These are phyloP conservation scores for Metschnikowia bowlesiae DNA, from an alignment of 805 yeast species.

Conservation along the genomic window DNA sequence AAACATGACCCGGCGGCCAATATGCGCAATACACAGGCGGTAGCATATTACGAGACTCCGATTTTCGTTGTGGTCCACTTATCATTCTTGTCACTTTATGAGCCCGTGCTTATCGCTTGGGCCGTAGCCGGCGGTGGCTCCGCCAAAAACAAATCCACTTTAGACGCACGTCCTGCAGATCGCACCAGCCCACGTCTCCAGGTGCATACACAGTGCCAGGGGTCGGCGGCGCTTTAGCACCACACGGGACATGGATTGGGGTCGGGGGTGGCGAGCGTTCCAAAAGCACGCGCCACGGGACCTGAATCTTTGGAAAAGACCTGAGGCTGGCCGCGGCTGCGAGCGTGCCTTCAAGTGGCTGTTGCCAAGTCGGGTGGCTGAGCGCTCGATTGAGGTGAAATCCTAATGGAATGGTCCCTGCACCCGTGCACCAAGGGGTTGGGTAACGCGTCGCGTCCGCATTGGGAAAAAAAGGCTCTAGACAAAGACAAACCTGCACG, in stretches of 20 bases:
- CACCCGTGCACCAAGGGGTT: neutral
- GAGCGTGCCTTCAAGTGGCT: neutral
- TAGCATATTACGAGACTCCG: neutral
- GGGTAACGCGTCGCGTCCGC: slow-evolving; percentile 5
- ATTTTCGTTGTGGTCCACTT: too few species aligned
- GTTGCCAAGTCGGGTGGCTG: neutral
- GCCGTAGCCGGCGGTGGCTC: neutral
- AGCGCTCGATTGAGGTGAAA: neutral
- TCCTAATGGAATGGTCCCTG: neutral
- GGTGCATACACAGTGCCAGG: neutral
- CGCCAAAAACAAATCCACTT: neutral
- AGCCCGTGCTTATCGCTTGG: neutral
- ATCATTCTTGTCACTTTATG: neutral
- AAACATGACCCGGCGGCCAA: neutral
- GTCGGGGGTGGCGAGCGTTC: neutral
- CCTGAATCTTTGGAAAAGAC: too few species aligned
- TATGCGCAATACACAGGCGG: neutral
- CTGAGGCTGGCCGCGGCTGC: neutral
- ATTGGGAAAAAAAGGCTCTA: slow-evolving; percentile 3
- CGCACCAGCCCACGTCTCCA: neutral
- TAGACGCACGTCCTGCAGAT: neutral
- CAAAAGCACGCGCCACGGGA: too few species aligned
- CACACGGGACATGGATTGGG: neutral
- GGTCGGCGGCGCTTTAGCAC: neutral
- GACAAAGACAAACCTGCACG: neutral